Evolutionary conservation across 176 grass and related monocot species (phyloP).

Genomic region (Stipa capillata): DNA sequence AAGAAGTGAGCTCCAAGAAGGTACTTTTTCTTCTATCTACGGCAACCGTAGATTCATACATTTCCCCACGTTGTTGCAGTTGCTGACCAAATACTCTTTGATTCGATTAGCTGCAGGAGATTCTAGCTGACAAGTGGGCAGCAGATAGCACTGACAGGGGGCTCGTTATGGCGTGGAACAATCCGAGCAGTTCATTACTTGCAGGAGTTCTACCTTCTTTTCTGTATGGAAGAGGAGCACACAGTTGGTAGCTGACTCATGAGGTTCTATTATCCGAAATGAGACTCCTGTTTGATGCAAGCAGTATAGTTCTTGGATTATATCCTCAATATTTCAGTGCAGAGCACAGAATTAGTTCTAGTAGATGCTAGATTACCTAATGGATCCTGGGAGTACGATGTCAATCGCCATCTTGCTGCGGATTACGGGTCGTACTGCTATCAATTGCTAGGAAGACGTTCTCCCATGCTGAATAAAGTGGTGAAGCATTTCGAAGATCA

Average conservation of each 20-base stretch:
- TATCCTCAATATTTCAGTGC: conserved; percentile 31
- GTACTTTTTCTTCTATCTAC: conserved; percentile 13
- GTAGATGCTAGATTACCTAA: background rate
- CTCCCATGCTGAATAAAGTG: conserved; percentile 29
- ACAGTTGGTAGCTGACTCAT: conserved; percentile 52
- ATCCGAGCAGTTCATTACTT: conserved; percentile 31
- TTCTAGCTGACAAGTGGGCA: conserved; percentile 18
- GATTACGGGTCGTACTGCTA: conserved; percentile 63
- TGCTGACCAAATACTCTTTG: background rate
- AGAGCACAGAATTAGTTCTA: background rate
- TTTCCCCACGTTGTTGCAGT: background rate
- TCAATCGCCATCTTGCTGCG: conserved; percentile 55
- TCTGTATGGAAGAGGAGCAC: conserved; percentile 47
- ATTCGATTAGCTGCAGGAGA: conserved; percentile 42
- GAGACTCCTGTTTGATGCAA: conserved; percentile 56
- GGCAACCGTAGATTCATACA: background rate
- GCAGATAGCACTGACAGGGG: conserved; percentile 18
- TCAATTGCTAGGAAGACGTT: background rate
- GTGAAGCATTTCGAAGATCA: conserved; percentile 43
- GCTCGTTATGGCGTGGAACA: conserved; percentile 73
- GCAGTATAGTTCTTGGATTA: conserved; percentile 38
- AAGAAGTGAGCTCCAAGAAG: too few species aligned
- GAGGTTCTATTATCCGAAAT: conserved; percentile 73
- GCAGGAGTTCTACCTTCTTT: conserved; percentile 73
- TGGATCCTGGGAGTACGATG: conserved; percentile 33